These are phyloP conservation scores for Stenocarpella maydis DNA, from an alignment of 2,329 filamentous ascomycete genomes.

Conservation along the genomic window DNA sequence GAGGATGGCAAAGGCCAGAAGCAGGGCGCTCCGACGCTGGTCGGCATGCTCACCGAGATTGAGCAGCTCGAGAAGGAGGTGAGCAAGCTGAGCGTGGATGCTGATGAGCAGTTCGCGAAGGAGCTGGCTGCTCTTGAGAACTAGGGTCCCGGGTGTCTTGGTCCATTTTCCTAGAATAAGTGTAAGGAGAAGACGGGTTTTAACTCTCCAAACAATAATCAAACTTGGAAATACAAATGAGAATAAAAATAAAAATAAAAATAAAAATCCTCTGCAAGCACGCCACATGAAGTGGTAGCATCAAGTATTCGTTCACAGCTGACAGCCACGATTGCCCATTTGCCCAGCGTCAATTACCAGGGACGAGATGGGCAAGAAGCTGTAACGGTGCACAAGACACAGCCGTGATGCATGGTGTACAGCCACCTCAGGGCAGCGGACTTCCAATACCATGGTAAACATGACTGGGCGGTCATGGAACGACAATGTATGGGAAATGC, in stretches of 20 bases:
- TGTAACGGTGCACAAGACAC: no score
- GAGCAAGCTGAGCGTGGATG: constrained; percentile 51
- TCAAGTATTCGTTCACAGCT: no score
- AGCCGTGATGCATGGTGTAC: no score
- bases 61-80: constrained; percentile 50
- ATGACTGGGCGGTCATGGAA: not conserved
- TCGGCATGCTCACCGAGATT: constrained; percentile 44
- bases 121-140: constrained; percentile 48
- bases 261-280: no score
- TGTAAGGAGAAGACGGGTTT: not conserved
- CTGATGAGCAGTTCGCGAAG: constrained; percentile 57
- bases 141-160: not conserved
- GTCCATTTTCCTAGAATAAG: not conserved
- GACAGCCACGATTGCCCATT: no score
- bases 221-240: no score
- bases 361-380: no score
- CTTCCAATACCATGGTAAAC: no score
- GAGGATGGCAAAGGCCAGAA: constrained; percentile 38
- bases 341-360: no score
- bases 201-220: not conserved
- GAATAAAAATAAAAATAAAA: no score
- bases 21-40: constrained; percentile 41
- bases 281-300: no score
- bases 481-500: not conserved
- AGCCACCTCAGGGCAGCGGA: no score